Evolutionary conservation across 345 rosid species (phyloP), one percentile per base, ranked within the genome.

Genomic region (Salix exigua): DNA sequence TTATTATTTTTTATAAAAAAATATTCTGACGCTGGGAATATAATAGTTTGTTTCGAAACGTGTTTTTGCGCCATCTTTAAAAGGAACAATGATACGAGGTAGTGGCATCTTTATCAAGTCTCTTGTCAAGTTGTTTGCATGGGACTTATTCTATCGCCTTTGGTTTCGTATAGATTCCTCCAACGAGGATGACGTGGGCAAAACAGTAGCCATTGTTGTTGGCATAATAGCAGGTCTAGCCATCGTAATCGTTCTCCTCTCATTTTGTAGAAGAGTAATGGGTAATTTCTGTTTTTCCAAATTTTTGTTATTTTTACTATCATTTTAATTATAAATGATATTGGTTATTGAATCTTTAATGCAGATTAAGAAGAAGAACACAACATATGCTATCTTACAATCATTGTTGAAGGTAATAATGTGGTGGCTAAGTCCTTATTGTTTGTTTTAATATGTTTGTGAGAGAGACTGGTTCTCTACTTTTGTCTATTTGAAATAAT

Each of bases 161-260:
- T 66, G 75, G 73, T 68, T 75, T 46, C 42, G 71, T 63, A 17
- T 31, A 95, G 99, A 87, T 85, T 86, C 97, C 71, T 80, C 87
- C 71, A 80, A 79, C 58, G 89, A 83, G 44, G 99, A 93, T 79
- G 73, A 85, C 42, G 86, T 78, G 58, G 97, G 97, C 1, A 93
- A 88, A 86, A 86, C 97, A 31, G 93, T 93, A 0, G 94, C 99
- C 71, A 90, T 93, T 6, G 88, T 89, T 44, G 93, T 95, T 16
- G 99, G 99, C 53, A 86, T 81, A 40, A 71, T 95, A 44, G 97
- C 92, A 46, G 96, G 89, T 71, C 76, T 91, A 1, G 91, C 96
- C 18, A 72, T 91, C 82, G 83, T 95, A 1, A 82, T 95, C 7
- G 87, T 95, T 78, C 84, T 91, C 23, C 97, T 93, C 78, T 92